These are phyloP conservation scores for Arthrobotrys entomopaga DNA, from an alignment of 2,329 filamentous ascomycete genomes.

Conservation along the genomic window DNA sequence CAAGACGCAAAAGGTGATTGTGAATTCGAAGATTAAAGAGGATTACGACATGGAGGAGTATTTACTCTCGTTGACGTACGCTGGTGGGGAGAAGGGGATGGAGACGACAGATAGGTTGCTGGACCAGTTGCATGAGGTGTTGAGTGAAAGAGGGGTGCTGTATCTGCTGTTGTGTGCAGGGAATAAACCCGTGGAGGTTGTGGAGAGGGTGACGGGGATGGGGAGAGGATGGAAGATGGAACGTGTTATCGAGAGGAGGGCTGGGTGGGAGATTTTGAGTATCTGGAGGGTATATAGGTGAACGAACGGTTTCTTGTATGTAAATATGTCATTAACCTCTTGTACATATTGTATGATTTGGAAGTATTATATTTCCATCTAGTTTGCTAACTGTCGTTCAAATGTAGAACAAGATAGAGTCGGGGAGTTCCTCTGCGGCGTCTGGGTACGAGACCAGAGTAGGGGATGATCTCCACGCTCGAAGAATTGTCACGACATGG, in stretches of 20 bases:
- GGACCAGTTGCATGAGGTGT: slow-evolving; percentile 71
- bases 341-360: background rate
- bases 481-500: too few relatives aligned
- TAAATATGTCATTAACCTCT: slow-evolving; percentile 1
- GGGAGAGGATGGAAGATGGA: slow-evolving; percentile 75
- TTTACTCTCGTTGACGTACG: slow-evolving; percentile 85
- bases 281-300: slow-evolving; percentile 83
- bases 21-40: slow-evolving; percentile 57
- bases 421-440: too few relatives aligned
- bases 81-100: slow-evolving; percentile 91
- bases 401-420: too few relatives aligned
- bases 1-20: slow-evolving; percentile 57
- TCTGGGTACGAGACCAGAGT: too few relatives aligned
- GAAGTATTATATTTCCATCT: too few relatives aligned
- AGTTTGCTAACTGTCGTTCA: too few relatives aligned
- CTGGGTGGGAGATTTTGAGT: slow-evolving; percentile 93
- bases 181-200: slow-evolving; percentile 83
- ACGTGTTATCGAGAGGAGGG: slow-evolving; percentile 80
- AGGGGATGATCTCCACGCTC: too few relatives aligned
- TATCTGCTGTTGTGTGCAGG: slow-evolving; percentile 91
- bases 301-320: background rate
- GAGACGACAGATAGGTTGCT: slow-evolving; percentile 86
- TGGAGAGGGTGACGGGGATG: slow-evolving; percentile 70
- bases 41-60: slow-evolving; percentile 83
- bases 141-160: slow-evolving; percentile 77